These are phyloP conservation scores for Candida tallmaniae DNA, from an alignment of 805 yeast species.

Conservation along the genomic window DNA sequence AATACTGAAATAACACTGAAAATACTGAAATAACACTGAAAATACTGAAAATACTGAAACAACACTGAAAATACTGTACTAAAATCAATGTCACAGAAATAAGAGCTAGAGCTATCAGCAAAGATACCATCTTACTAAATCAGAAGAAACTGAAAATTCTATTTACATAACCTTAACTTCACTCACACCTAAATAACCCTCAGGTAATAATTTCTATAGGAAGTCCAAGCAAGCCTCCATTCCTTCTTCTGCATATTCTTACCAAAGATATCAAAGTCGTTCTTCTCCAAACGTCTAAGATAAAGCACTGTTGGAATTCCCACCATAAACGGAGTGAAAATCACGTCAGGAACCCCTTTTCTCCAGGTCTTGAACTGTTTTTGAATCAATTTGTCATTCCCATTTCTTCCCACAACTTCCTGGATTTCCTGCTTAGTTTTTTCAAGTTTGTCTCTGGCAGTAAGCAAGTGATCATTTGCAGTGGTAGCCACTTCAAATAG, in stretches of 20 bases:
- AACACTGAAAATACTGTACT: too few relatives aligned
- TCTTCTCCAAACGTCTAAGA: constrained; percentile 53
- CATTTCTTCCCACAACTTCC: constrained; percentile 19
- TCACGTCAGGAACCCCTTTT: constrained; percentile 52
- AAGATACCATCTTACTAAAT: too few relatives aligned
- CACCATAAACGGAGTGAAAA: constrained; percentile 64
- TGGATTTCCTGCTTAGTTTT: constrained; percentile 35
- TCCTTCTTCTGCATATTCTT: constrained; percentile 45
- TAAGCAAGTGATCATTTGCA: constrained; percentile 75
- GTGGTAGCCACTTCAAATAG: constrained; percentile 65
- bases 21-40: too few relatives aligned
- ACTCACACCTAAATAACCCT: constrained; percentile 20
- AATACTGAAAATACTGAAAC: too few relatives aligned
- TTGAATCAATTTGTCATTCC: constrained; percentile 22
- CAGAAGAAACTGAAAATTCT: too few relatives aligned
- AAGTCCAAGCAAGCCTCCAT: constrained; percentile 63
- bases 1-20: too few relatives aligned
- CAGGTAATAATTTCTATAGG: constrained; percentile 45
- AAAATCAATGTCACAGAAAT: too few relatives aligned
- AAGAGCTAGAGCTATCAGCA: too few relatives aligned
- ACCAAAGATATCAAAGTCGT: constrained; percentile 58
- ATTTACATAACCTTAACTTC: too few relatives aligned
- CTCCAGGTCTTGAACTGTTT: constrained; percentile 35
- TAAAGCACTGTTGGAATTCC: constrained; percentile 63
- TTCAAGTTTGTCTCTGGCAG: constrained; percentile 56